These are phyloP conservation scores for Candida verbasci DNA, from an alignment of 805 yeast species.

Conservation along the genomic window DNA sequence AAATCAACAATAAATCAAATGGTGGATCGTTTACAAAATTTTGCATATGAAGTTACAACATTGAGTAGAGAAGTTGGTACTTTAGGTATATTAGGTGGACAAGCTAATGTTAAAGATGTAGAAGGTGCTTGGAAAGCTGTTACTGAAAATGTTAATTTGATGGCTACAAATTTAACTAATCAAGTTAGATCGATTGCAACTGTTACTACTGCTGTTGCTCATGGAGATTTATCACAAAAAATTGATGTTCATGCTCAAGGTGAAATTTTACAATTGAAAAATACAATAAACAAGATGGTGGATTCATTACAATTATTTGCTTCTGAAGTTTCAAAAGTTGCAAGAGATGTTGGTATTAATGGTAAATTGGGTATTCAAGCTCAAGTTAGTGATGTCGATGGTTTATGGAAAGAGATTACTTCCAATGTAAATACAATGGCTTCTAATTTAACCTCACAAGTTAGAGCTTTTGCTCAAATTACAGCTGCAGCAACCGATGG, in stretches of 20 bases:
- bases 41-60: conserved; percentile 44
- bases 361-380: conserved; percentile 93
- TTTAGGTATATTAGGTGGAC: conserved; percentile 46
- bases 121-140: conserved; percentile 51
- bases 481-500: conserved; percentile 95
- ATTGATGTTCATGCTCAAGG: conserved; percentile 90
- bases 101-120: conserved; percentile 47
- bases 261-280: conserved; percentile 78
- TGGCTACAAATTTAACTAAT: conserved; percentile 52
- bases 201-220: conserved; percentile 88
- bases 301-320: conserved; percentile 86
- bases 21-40: conserved; percentile 49
- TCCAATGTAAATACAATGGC: conserved; percentile 94
- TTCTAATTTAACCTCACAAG: conserved; percentile 86
- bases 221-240: conserved; percentile 81
- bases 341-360: conserved; percentile 89
- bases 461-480: conserved; percentile 88
- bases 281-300: conserved; percentile 90
- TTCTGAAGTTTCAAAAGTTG: conserved; percentile 83
- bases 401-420: conserved; percentile 87
- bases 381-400: conserved; percentile 86
- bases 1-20: conserved; percentile 46
- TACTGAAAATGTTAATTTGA: conserved; percentile 42
- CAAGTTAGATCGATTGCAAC: conserved; percentile 88
- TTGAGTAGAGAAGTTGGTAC: conserved; percentile 46